A percentile compares a stretch with the other conserved stretches of the same genome.
These are phyloP conservation scores for Penicillium hordei DNA, from an alignment of 2,329 filamentous ascomycete genomes.

Conservation along the genomic window DNA sequence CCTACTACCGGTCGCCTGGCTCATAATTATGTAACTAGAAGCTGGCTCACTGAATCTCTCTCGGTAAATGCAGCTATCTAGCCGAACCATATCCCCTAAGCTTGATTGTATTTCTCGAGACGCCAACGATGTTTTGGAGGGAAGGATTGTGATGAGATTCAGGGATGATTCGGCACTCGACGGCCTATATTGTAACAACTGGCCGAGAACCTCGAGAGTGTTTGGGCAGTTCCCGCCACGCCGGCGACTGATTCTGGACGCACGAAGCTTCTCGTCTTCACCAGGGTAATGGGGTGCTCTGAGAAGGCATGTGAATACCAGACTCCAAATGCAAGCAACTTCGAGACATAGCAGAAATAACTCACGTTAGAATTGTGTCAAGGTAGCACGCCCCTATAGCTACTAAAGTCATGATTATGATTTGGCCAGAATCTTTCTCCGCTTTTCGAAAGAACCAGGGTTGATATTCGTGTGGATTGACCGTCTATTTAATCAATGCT, in stretches of 20 bases:
- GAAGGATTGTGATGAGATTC: slow-evolving; percentile 52
- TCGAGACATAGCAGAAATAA: slow-evolving; percentile 12
- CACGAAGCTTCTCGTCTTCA: slow-evolving; percentile 72
- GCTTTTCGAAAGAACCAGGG: not conserved
- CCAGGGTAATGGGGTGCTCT: slow-evolving; percentile 58
- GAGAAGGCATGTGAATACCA: slow-evolving; percentile 5
- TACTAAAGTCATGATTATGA: slow-evolving; percentile 53
- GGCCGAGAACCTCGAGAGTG: slow-evolving; percentile 67
- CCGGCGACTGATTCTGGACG: slow-evolving; percentile 57
- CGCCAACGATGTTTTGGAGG: slow-evolving; percentile 53
- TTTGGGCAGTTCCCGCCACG: slow-evolving; percentile 74
- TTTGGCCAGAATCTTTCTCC: not conserved
- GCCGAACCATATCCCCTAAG: slow-evolving; percentile 52
- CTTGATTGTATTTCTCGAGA: slow-evolving; percentile 56
- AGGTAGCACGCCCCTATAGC: slow-evolving; percentile 68
- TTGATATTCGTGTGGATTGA: not conserved
- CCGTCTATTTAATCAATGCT: not conserved
- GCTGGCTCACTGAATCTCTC: slow-evolving; percentile 57
- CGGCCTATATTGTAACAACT: slow-evolving; percentile 49
- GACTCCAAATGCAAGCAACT: not conserved
- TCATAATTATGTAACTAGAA: slow-evolving; percentile 69
- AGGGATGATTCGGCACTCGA: slow-evolving; percentile 25
- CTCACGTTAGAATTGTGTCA: slow-evolving; percentile 67
- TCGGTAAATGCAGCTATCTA: slow-evolving; percentile 62
- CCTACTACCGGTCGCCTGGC: slow-evolving; percentile 57